A percentile compares a stretch with the other conserved stretches of the same genome.
Conservation (phyloP, 805 yeast species). For the Metschnikowia lachancei region DNA sequence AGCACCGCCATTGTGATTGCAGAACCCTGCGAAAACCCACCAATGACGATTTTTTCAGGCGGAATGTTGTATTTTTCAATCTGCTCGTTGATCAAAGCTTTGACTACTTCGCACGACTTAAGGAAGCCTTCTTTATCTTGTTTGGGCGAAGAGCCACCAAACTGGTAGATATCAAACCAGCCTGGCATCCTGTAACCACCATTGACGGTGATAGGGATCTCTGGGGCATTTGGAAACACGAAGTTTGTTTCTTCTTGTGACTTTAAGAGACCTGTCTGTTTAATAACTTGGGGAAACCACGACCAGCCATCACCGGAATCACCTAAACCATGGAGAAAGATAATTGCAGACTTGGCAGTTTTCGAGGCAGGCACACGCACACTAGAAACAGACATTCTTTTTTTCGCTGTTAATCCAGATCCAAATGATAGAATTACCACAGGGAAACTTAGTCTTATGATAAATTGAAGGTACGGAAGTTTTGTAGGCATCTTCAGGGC, state of each 20-base stretch:
- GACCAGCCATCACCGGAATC: conserved; percentile 90
- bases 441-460: too few relatives aligned
- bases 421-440: too few relatives aligned
- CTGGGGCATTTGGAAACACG: conserved; percentile 90
- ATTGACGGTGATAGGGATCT: conserved; percentile 62
- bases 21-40: conserved; percentile 96
- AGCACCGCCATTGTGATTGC: conserved; percentile 68
- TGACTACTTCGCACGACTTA: conserved; percentile 46
- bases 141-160: conserved; percentile 46
- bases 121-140: conserved; percentile 57
- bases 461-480: too few relatives aligned
- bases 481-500: too few relatives aligned
- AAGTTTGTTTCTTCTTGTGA: conserved; percentile 54
- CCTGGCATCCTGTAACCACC: conserved; percentile 69
- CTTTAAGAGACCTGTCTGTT: conserved; percentile 42
- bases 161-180: conserved; percentile 78
- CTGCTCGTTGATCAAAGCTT: conserved; percentile 50
- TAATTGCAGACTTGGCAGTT: conserved; percentile 52
- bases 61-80: conserved; percentile 49
- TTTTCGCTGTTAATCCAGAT: too few relatives aligned
- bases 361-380: conserved; percentile 29
- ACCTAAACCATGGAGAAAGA: conserved; percentile 87
- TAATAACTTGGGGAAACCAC: conserved; percentile 67
- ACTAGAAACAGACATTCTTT: conserved; percentile 23
- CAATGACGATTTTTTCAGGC: conserved; percentile 72